Percentiles rank a stretch among this genome's conserved stretches.
Evolutionary conservation across 345 rosid species (phyloP).

Genomic region (Pistacia integerrima): DNA sequence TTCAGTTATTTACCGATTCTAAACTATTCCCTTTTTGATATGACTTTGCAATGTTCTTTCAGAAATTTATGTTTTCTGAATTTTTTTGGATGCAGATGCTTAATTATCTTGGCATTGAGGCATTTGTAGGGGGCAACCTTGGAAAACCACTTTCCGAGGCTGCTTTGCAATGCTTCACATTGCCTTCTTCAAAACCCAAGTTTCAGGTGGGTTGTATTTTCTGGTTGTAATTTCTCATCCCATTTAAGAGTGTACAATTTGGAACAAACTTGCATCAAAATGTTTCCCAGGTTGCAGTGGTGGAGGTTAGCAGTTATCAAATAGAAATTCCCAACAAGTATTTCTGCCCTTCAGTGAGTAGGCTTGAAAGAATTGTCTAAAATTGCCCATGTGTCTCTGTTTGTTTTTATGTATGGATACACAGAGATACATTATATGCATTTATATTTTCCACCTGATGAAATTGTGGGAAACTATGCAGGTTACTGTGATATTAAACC

Average conservation of each 20-base stretch:
- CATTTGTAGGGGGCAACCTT: constrained; percentile 40
- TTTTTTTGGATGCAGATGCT: constrained; percentile 29
- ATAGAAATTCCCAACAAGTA: constrained; percentile 35
- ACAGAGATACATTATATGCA: too few species aligned
- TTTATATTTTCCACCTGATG: constrained; percentile 7
- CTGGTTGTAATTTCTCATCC: constrained; percentile 7
- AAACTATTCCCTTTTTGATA: not conserved
- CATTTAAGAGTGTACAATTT: not conserved
- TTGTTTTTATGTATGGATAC: not conserved
- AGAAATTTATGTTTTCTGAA: constrained; percentile 1
- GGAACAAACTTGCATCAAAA: not conserved
- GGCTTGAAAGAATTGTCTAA: not conserved
- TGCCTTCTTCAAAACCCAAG: constrained; percentile 19
- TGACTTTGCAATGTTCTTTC: not conserved
- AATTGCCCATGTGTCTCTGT: not conserved
- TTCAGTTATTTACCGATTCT: not conserved
- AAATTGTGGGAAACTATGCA: constrained; percentile 11
- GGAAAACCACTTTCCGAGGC: constrained; percentile 38
- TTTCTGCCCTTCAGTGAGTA: constrained; percentile 35
- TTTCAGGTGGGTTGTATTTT: constrained; percentile 22
- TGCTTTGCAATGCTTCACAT: constrained; percentile 14
- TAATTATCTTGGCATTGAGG: constrained; percentile 31
- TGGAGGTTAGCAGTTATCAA: constrained; percentile 45
- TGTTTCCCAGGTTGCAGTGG: constrained; percentile 36
- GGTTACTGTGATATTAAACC: constrained; percentile 37